Base-by-base conservation (phyloP, 176 grass and related monocot genomes). In the Tillandsia leiboldiana region DNA sequence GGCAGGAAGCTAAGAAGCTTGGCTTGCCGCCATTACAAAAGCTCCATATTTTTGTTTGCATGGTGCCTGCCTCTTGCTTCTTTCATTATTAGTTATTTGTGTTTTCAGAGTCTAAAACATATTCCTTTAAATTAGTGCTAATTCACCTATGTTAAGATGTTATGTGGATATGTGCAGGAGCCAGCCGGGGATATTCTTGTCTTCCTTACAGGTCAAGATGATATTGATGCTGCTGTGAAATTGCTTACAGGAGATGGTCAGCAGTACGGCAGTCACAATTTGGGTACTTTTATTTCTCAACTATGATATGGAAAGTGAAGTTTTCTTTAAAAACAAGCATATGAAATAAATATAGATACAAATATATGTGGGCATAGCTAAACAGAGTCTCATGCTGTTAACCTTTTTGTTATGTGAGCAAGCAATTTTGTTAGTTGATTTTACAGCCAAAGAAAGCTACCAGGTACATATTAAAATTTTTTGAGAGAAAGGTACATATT, bases 171-270 rank as follows among this genome's bases (percentile, higher is more conserved):
- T 23, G 12, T 81, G 64, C 75, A 97, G 93, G 93, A 97, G 56
- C 70, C 83, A 79, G 64, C 93, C 64, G 93, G 93, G 14, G 93
- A 97, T 73, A 84, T 97, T 69, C 83, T 97, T 67, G 93, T 96
- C 15, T 97, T 97, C 74, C 83, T 92, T 75, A 97, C 93, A 29
- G 93, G 93, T 48, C 89, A 90, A 81, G 93, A 90, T 87, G 93
- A 97, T 67, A 92, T 97, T 79, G 86, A 97, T 54, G 74, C 89
- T 73, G 81, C 89, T 64, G 61, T 85, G 63, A 92, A 87, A 71
- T 79, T 92, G 80, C 73, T 97, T 72, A 85, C 70, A 67, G 93
- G 90, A 66, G 83, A 85, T 81, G 78, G 72, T 78, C 86, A 87
- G 15, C 77, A 79, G 12, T 78, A 68, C 53, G 73, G 76, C 63